Evolutionary conservation across 139 green algal genomes (phyloP), one percentile per base, ranked within the genome.

Genomic region (Auxenochlorella pyrenoidosa): DNA sequence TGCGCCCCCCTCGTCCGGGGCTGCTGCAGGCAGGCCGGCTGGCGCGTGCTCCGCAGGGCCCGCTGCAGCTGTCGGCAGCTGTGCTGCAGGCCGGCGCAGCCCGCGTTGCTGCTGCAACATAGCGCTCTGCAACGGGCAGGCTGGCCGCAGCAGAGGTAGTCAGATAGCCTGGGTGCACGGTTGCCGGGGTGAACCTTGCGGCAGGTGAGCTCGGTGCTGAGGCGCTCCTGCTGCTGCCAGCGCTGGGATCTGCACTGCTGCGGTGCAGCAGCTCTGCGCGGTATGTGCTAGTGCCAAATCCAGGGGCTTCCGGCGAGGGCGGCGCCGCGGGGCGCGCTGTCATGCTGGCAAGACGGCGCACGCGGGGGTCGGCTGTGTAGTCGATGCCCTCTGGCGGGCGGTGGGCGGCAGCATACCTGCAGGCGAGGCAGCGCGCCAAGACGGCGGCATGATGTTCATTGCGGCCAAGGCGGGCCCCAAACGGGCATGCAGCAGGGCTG

Each of bases 251-350:
- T 15, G 26, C 32, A 0, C 12, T 66, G 75, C 28, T 60, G 13
- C 60, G 80, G 24, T 75, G 28, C 40, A 85, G 60, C 41, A 85
- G 5, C 63, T 85, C 80, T n/a, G 40, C 63, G 24, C 75, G 80
- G 80, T 85, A 85, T 3, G 80, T 85, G 63, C 51, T 76, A 34
- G n/a, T 36, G 13, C 70, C 70, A 30, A 47, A 41, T 16, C 44
- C n/a, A 32, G 43, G 54, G 54, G 54, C 28, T 19, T 40, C 38
- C 1, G 51, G 24, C n/a, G 80, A 44, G 28, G 40, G 59, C 40
- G 24, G 60, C 15, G 34, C 40, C 2, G 28, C 40, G 21, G 59
- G 3, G 38, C 58, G 3, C 21, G 58, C 30, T 73, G 79, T 41
- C 3, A 40, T 51, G n/a, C 0, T n/a, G 13, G 54, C 24, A 1